Conservation (phyloP, 139 green algal species). For the Bryopsis sp. region DNA sequence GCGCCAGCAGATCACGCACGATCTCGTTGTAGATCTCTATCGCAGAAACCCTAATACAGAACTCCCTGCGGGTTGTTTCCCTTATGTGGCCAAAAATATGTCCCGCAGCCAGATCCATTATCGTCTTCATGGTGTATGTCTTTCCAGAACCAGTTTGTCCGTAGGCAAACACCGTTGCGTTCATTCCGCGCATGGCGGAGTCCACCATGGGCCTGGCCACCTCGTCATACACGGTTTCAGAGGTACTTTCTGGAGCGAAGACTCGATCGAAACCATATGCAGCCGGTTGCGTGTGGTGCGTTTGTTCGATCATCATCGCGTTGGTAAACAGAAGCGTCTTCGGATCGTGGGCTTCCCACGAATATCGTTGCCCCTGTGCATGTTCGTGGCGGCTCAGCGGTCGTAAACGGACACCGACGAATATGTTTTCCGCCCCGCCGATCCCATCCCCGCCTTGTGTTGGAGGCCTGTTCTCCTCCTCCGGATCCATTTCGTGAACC, state of each 20-base stretch:
- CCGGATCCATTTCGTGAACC: no score
- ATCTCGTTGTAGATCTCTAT: conserved; percentile 67
- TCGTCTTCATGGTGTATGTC: conserved; percentile 29
- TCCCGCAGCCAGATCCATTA: conserved; percentile 29
- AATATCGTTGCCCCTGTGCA: no score
- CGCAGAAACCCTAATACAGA: conserved; percentile 28
- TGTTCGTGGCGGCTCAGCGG: no score
- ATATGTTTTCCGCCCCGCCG: no score
- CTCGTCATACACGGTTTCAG: conserved; percentile 36
- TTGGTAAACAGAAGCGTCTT: conserved; percentile 24
- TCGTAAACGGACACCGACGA: no score
- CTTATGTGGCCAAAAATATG: conserved; percentile 40
- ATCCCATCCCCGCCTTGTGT: no score
- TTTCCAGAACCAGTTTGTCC: conserved; percentile 59
- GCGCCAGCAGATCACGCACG: conserved; percentile 36
- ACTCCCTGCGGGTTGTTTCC: not conserved
- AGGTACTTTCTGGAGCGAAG: conserved; percentile 21
- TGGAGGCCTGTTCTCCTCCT: no score
- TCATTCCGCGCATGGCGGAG: conserved; percentile 26
- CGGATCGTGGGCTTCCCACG: conserved; percentile 15
- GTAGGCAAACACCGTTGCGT: conserved; percentile 47
- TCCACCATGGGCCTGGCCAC: conserved; percentile 27
- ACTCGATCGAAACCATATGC: conserved; percentile 31
- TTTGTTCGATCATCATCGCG: conserved; percentile 14
- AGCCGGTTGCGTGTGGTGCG: conserved; percentile 11